phyloP scores from a whole-genome alignment of 2,329 filamentous ascomycete genomes.

The Xylariaceae sp. region DNA sequence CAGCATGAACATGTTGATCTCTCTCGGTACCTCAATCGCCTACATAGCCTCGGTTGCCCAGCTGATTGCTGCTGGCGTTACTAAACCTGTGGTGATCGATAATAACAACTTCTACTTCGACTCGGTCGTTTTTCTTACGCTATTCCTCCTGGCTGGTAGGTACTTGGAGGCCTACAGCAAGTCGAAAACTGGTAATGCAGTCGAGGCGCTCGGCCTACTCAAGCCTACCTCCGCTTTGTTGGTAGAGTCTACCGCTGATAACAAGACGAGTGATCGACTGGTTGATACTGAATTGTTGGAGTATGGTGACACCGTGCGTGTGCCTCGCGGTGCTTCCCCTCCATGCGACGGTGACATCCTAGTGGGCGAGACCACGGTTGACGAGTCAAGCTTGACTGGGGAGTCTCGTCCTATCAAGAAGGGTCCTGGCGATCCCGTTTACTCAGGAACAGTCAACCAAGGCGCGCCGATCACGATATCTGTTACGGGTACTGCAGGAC shows the following conservation, averaged over 20 bases:
- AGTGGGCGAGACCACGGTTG: conserved; percentile 64
- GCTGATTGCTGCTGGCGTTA: conserved; percentile 60
- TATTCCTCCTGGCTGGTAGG: conserved; percentile 76
- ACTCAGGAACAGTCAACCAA: conserved; percentile 72
- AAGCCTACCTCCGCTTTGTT: conserved; percentile 73
- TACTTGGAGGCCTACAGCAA: conserved; percentile 88
- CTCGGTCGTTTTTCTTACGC: conserved; percentile 84
- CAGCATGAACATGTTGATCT: conserved; percentile 95
- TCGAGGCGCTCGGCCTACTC: conserved; percentile 73
- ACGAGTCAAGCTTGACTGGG: conserved; percentile 86
- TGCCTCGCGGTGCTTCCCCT: conserved; percentile 77
- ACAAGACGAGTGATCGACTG: conserved; percentile 36
- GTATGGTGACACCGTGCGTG: conserved; percentile 66
- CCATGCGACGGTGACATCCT: conserved; percentile 74
- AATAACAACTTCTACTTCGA: conserved; percentile 75
- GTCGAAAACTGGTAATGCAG: conserved; percentile 81
- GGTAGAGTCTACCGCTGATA: conserved; percentile 44
- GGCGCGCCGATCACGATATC: conserved; percentile 57
- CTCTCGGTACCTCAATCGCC: conserved; percentile 80
- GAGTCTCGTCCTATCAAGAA: conserved; percentile 69
- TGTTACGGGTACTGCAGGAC: conserved; percentile 61
- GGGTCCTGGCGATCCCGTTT: conserved; percentile 58
- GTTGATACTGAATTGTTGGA: conserved; percentile 68
- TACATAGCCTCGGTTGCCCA: conserved; percentile 80
- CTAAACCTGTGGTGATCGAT: conserved; percentile 35